Evolutionary conservation across 2,329 filamentous ascomycete species (phyloP).

Genomic region (Diaporthe destruens): DNA sequence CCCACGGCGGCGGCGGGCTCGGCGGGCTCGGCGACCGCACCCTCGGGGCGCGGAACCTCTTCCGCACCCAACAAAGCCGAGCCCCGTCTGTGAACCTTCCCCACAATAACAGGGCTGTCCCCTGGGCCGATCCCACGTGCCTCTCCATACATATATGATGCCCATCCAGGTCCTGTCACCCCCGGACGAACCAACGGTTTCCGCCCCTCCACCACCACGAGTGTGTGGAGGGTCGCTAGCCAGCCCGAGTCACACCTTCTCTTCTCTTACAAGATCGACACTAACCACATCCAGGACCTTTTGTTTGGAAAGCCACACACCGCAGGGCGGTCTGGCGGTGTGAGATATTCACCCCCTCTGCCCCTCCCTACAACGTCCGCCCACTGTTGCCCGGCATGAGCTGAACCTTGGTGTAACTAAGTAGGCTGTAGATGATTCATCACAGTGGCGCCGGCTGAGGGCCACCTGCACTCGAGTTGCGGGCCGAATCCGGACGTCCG

Average conservation of each 20-base stretch:
- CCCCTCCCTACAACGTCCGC: neutral
- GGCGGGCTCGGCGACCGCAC: too few relatives aligned
- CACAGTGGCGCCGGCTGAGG: neutral
- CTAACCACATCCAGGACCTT: neutral
- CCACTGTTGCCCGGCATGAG: neutral
- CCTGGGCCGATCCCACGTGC: constrained; percentile 30
- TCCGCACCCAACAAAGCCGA: constrained; percentile 21
- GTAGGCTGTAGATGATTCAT: neutral
- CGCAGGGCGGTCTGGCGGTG: constrained; percentile 23
- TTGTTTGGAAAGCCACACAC: too few relatives aligned
- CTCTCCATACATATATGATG: neutral
- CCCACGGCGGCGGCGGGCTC: constrained; percentile 9
- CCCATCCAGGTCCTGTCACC: neutral
- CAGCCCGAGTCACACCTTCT: neutral
- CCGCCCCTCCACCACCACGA: neutral
- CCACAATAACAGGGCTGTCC: constrained; percentile 28
- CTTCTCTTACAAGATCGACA: neutral
- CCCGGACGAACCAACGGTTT: constrained; percentile 4
- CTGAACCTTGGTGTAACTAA: neutral
- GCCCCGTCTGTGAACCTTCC: neutral
- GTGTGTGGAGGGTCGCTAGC: neutral
- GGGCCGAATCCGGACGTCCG: too few relatives aligned
- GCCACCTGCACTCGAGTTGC: too few relatives aligned
- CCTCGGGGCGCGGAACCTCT: constrained; percentile 3
- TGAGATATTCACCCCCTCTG: neutral